Evolutionary conservation across 495 filamentous ascomycete species (phyloP).

Genomic region (Penicillium nucicola): DNA sequence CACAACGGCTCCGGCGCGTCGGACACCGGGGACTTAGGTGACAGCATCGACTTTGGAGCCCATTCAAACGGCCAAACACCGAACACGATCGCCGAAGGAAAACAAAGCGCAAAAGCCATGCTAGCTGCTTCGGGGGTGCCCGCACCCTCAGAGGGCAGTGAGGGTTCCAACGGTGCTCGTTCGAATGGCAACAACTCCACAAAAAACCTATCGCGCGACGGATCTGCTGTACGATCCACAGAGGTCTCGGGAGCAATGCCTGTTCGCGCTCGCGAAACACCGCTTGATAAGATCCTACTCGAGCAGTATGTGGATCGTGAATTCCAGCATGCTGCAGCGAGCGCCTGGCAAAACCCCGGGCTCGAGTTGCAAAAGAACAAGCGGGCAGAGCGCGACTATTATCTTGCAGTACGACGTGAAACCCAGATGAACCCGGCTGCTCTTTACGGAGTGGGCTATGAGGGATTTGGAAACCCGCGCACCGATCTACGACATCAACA

Average conservation of each 20-base stretch:
- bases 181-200: conserved; percentile 42
- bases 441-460: conserved; percentile 78
- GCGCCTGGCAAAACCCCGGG: conserved; percentile 39
- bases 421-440: conserved; percentile 55
- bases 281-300: conserved; percentile 57
- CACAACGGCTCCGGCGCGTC: conserved; percentile 25
- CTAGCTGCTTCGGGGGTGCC: conserved; percentile 47
- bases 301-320: conserved; percentile 79
- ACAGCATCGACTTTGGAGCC: conserved; percentile 18
- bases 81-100: conserved; percentile 51
- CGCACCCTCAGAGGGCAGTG: conserved; percentile 21
- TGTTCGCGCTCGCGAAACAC: conserved; percentile 37
- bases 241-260: conserved; percentile 25
- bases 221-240: conserved; percentile 41
- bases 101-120: conserved; percentile 57
- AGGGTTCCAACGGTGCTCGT: conserved; percentile 26
- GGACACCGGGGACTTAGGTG: conserved; percentile 23
- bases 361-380: conserved; percentile 51
- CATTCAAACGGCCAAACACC: conserved; percentile 28
- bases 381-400: conserved; percentile 52
- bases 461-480: conserved; percentile 80
- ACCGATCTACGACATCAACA: conserved; percentile 61
- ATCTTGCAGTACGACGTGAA: conserved; percentile 46
- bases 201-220: conserved; percentile 60
- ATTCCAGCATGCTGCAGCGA: conserved; percentile 58